These are phyloP conservation scores for Symbiodinium natans DNA, from an alignment of 73 alveolate species.

Conservation along the genomic window DNA sequence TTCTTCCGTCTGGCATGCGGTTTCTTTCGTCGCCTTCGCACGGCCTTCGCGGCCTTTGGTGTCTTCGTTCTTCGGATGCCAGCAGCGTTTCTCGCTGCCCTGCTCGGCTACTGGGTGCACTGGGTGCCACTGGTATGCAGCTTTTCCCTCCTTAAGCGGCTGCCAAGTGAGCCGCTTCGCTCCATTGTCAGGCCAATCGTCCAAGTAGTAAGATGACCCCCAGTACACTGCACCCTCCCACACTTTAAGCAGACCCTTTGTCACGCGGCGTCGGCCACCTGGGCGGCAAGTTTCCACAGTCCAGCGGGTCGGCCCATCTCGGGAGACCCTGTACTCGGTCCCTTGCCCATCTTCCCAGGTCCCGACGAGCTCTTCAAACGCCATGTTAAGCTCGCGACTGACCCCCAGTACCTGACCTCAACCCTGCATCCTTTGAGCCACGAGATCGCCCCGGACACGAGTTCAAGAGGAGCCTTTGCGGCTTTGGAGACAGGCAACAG, in stretches of 20 bases:
- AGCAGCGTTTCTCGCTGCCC: too few relatives aligned
- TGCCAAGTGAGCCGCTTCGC: neutral
- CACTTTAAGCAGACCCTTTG: neutral
- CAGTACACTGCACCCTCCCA: neutral
- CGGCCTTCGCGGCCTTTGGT: neutral
- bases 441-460: too few relatives aligned
- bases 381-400: neutral
- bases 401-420: neutral
- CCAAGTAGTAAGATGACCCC: slow-evolving; percentile 2
- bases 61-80: neutral
- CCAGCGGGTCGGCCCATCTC: neutral
- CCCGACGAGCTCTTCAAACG: neutral
- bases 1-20: neutral
- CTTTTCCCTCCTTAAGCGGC: neutral
- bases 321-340: neutral
- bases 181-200: neutral
- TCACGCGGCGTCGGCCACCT: neutral
- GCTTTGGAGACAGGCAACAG: too few relatives aligned
- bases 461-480: too few relatives aligned
- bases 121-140: neutral
- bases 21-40: neutral
- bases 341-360: neutral
- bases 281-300: slow-evolving; percentile 8
- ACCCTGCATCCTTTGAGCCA: neutral
- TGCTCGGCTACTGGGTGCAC: too few relatives aligned